These are phyloP conservation scores for Corynascus novoguineensis DNA, from an alignment of 495 filamentous ascomycete genomes.

Conservation along the genomic window DNA sequence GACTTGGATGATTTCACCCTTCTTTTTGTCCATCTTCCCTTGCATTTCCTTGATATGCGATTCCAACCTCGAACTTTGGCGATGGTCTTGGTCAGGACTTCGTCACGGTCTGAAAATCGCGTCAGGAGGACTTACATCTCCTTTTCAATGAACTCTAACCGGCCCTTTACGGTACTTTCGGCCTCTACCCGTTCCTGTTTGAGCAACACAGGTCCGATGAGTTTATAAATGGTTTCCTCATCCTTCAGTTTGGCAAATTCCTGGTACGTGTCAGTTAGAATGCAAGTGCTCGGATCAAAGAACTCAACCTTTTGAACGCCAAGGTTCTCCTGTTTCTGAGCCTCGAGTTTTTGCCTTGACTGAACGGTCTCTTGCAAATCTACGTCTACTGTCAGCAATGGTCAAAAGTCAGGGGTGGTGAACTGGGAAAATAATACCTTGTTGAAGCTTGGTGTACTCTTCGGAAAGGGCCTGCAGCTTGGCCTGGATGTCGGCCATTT, in stretches of 20 bases:
- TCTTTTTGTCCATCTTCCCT: conserved; percentile 76
- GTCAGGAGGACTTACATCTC: conserved; percentile 70
- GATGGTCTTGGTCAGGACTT: background rate
- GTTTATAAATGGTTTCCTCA: conserved; percentile 87
- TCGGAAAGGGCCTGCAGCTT: conserved; percentile 77
- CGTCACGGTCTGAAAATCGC: background rate
- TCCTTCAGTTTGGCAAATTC: conserved; percentile 77
- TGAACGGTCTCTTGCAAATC: conserved; percentile 71
- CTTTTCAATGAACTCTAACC: conserved; percentile 85
- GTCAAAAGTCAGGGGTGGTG: background rate
- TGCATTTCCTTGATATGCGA: conserved; percentile 71
- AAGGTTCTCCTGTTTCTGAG: conserved; percentile 87
- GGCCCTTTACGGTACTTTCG: conserved; percentile 78
- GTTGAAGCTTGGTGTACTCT: conserved; percentile 80
- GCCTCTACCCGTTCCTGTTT: conserved; percentile 92
- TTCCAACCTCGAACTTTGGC: conserved; percentile 71
- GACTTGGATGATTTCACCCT: conserved; percentile 44
- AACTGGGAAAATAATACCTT: conserved; percentile 46
- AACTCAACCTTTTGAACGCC: conserved; percentile 69
- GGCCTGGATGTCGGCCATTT: conserved; percentile 47
- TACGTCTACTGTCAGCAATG: conserved; percentile 27
- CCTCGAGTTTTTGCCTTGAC: conserved; percentile 88
- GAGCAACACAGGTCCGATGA: conserved; percentile 84
- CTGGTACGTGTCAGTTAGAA: conserved; percentile 32
- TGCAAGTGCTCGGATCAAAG: background rate